Conservation (phyloP, 352 stramenopile genomes). For the Plasmopara muralis region DNA sequence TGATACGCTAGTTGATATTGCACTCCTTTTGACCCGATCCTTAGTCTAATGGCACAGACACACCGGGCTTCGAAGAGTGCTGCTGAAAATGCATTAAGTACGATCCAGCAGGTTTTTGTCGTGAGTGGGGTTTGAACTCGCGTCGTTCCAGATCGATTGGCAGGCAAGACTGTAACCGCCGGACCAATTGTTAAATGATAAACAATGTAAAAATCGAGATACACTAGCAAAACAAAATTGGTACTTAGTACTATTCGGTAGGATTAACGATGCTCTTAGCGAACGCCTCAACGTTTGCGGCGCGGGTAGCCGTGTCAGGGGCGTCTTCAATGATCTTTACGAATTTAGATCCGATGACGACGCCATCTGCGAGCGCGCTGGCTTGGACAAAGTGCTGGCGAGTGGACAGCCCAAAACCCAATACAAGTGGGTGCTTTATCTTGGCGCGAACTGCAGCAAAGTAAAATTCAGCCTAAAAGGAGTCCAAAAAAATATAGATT, state of each 20-base stretch:
- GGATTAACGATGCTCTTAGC: constrained; percentile 67
- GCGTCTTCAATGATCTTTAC: constrained; percentile 80
- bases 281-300: constrained; percentile 68
- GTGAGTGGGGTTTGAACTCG: constrained; percentile 55
- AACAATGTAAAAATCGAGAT: too few relatives aligned
- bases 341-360: constrained; percentile 86
- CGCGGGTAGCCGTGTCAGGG: constrained; percentile 48
- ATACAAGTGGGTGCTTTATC: constrained; percentile 86
- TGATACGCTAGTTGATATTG: constrained; percentile 62
- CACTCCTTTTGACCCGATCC: constrained; percentile 85
- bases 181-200: neutral
- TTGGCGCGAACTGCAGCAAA: constrained; percentile 58
- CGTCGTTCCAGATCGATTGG: constrained; percentile 8
- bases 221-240: too few relatives aligned
- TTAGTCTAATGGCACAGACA: constrained; percentile 89
- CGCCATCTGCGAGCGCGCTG: constrained; percentile 86
- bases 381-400: constrained; percentile 90
- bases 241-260: too few relatives aligned
- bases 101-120: constrained; percentile 1
- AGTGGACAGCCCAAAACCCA: constrained; percentile 97
- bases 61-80: constrained; percentile 86
- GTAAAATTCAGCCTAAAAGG: neutral
- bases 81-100: constrained; percentile 16
- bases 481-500: neutral
- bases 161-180: neutral